Evolutionary conservation across 1,284 basidiomycete genomes (phyloP), one percentile per base, ranked within the genome.

Genomic region (Afroboletus lepidellus): DNA sequence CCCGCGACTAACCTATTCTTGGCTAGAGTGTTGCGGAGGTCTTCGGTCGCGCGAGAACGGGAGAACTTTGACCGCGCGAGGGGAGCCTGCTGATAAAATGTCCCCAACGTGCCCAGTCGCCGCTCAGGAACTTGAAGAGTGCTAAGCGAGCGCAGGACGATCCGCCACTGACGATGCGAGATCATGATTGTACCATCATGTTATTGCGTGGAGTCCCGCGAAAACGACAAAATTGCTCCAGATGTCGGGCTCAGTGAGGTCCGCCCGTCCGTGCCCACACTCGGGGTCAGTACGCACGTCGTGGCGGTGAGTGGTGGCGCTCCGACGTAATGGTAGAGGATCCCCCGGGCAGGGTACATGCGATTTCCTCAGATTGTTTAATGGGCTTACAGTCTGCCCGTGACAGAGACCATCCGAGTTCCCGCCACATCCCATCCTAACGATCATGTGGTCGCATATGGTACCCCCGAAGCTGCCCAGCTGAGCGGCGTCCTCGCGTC

Each of bases 81-180:
- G 24, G 16, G 41, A 38, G 32, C 15, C 21, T 39, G 7, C 34
- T 27, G 16, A 42, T 33, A 18, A 18, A n/a, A 41, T 15, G 15
- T 24, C n/a, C 29, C 32, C 38, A 55, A 42, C 8, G 8, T 23
- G 24, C 33, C 27, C 25, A 16, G 32, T 44, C 23, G n/a, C 23
- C 30, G 38, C 32, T 18, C 8, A 41, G 8, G 46, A 44, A n/a
- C n/a, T n/a, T n/a, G n/a, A n/a, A 50, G 39, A 29, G 38, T 16
- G 41, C 39, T 32, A 50, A 33, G 9, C 33, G 27, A 48, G 15
- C 48, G 41, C 29, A 44, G 30, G 52, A 48, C 53, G 56, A 65
- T 61, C 59, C 57, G 46, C 53, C 51, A 54, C 48, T 24, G 43
- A 42, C 33, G 43, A 64, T 51, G 30, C 29, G 25, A 48, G 52